Percentiles rank a stretch among this genome's conserved stretches.
Evolutionary conservation across 352 stramenopile species (phyloP).

Genomic region (Hyaloperonospora arabidopsidis): DNA sequence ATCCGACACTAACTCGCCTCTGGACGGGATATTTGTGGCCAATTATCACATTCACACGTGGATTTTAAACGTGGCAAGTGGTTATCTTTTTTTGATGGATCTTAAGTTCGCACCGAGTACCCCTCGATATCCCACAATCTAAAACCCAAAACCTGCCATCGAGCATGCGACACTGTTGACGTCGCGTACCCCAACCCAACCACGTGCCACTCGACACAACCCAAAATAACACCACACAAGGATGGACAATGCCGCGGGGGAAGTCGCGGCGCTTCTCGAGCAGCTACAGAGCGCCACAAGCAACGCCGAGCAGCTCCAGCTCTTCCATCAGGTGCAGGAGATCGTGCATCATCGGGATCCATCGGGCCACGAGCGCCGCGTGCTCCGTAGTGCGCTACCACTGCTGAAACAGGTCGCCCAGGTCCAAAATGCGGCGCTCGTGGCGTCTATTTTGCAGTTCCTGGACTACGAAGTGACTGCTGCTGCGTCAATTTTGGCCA

Average conservation of each 20-base stretch:
- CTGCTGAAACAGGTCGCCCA: conserved; percentile 44
- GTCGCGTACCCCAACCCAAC: no score
- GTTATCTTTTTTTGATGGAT: no score
- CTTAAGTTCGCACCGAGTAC: no score
- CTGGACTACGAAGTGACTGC: conserved; percentile 24
- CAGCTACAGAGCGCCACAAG: conserved; percentile 31
- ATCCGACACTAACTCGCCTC: no score
- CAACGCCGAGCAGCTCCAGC: conserved; percentile 47
- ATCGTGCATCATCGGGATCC: conserved; percentile 51
- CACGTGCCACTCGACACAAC: no score
- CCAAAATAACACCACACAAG: neutral
- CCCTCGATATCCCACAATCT: no score
- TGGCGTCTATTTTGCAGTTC: conserved; percentile 45
- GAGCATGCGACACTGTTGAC: no score
- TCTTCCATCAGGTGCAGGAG: conserved; percentile 62
- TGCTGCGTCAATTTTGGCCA: neutral
- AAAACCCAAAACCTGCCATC: no score
- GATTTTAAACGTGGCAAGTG: no score
- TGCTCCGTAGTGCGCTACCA: conserved; percentile 37
- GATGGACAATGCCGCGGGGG: conserved; percentile 32
- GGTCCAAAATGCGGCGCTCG: conserved; percentile 53
- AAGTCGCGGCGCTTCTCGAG: conserved; percentile 49
- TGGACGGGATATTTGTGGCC: no score
- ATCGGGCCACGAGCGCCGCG: conserved; percentile 27
- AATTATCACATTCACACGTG: no score